Percentiles rank a stretch among this genome's conserved stretches.
phyloP scores from a whole-genome alignment of 1,139 yeast genomes.

The Candida sanyaensis region DNA sequence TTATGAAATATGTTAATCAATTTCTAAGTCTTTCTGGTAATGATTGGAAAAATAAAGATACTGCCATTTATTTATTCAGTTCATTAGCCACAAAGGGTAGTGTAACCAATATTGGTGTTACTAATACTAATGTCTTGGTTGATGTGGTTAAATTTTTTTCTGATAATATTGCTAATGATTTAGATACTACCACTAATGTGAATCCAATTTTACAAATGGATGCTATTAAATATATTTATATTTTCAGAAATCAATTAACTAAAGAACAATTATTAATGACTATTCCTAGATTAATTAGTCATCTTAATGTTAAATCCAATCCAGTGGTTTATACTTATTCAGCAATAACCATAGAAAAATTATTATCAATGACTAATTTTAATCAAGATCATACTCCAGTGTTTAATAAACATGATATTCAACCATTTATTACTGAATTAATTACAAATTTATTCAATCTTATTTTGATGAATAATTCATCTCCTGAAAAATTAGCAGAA shows the following conservation, averaged over 20 bases:
- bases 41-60: slow-evolving; percentile 83
- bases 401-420: slow-evolving; percentile 72
- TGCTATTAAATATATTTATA: slow-evolving; percentile 87
- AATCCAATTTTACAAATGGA: slow-evolving; percentile 86
- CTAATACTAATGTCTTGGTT: slow-evolving; percentile 78
- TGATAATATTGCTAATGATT: slow-evolving; percentile 78
- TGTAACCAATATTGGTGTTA: slow-evolving; percentile 83
- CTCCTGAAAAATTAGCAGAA: slow-evolving; percentile 93
- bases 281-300: slow-evolving; percentile 76
- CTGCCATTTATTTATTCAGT: slow-evolving; percentile 82
- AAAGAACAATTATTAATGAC: slow-evolving; percentile 80
- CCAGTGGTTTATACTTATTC: slow-evolving; percentile 92
- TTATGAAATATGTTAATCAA: slow-evolving; percentile 72
- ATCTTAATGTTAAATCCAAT: slow-evolving; percentile 54
- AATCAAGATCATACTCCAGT: slow-evolving; percentile 49
- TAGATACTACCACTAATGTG: slow-evolving; percentile 47
- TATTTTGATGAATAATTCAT: slow-evolving; percentile 55
- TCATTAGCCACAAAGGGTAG: slow-evolving; percentile 91
- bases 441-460: slow-evolving; percentile 67
- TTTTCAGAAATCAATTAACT: slow-evolving; percentile 89
- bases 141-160: slow-evolving; percentile 88
- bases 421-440: slow-evolving; percentile 47
- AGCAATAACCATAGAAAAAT: slow-evolving; percentile 88
- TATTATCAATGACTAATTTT: slow-evolving; percentile 72
- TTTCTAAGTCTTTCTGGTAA: slow-evolving; percentile 58